Evolutionary conservation across 768 basidiomycete genomes (phyloP).

Genomic region (Boletales sp.): DNA sequence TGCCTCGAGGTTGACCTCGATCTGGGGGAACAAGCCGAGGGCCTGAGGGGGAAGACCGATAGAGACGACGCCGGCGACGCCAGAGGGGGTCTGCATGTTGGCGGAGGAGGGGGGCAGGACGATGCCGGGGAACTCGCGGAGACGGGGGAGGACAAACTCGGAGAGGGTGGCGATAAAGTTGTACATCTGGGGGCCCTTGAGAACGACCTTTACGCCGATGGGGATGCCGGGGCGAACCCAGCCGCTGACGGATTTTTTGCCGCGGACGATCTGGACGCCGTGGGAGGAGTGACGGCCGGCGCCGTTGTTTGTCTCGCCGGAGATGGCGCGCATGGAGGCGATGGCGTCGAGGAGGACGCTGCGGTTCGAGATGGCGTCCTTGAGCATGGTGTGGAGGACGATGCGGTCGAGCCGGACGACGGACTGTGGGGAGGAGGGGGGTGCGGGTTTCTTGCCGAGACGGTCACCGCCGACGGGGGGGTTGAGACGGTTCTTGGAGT

Average conservation of each 20-base stretch:
- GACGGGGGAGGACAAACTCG: slow-evolving; percentile 92
- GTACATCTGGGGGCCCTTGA: slow-evolving; percentile 92
- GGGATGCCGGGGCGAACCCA: slow-evolving; percentile 86
- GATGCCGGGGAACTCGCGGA: slow-evolving; percentile 87
- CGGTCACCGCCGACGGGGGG: slow-evolving; percentile 70
- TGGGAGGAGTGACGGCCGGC: slow-evolving; percentile 66
- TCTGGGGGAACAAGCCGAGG: slow-evolving; percentile 90
- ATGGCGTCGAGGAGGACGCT: slow-evolving; percentile 76
- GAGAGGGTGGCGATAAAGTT: slow-evolving; percentile 84
- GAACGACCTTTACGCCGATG: slow-evolving; percentile 83
- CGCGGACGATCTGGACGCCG: slow-evolving; percentile 76
- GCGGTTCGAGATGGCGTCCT: slow-evolving; percentile 71
- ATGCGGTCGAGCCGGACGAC: slow-evolving; percentile 79
- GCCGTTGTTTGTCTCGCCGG: slow-evolving; percentile 73
- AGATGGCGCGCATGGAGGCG: slow-evolving; percentile 83
- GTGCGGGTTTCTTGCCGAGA: slow-evolving; percentile 63
- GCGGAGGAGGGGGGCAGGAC: slow-evolving; percentile 70
- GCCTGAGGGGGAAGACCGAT: slow-evolving; percentile 84
- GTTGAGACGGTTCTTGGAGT: slow-evolving; percentile 74
- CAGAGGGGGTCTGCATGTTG: slow-evolving; percentile 67
- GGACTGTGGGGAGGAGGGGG: slow-evolving; percentile 62
- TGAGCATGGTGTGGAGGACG: slow-evolving; percentile 81
- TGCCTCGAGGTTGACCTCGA: slow-evolving; percentile 89
- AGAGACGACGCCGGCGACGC: slow-evolving; percentile 83
- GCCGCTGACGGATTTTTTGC: slow-evolving; percentile 66